These are phyloP conservation scores for Cubamyces sp. DNA, from an alignment of 768 basidiomycete genomes.

Conservation along the genomic window DNA sequence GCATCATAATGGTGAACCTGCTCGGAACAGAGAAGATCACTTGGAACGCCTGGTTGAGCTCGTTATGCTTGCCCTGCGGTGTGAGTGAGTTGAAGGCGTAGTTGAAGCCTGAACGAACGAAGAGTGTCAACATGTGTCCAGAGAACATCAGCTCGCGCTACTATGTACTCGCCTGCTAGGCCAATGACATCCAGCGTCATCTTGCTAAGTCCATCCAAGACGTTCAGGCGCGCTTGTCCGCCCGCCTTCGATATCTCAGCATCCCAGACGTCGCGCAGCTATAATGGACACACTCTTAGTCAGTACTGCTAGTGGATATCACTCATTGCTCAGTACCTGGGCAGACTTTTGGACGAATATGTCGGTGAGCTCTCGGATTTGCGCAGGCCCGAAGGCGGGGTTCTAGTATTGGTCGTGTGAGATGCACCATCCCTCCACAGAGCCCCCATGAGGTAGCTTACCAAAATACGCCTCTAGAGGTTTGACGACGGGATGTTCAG, in stretches of 20 bases:
- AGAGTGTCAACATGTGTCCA: not conserved
- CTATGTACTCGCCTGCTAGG: conserved; percentile 37
- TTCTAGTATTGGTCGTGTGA: conserved; percentile 46
- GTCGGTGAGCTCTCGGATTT: conserved; percentile 58
- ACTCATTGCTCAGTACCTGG: conserved; percentile 39
- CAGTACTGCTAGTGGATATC: not conserved
- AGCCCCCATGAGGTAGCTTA: no score
- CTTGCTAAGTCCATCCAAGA: conserved; percentile 38
- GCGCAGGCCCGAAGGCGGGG: conserved; percentile 64
- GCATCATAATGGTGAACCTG: not conserved
- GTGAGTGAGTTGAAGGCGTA: conserved; percentile 38
- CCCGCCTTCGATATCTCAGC: conserved; percentile 37
- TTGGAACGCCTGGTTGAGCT: conserved; percentile 37
- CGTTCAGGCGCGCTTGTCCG: conserved; percentile 33
- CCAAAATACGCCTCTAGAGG: conserved; percentile 34
- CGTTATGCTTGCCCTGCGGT: conserved; percentile 31
- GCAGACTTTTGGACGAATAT: conserved; percentile 61
- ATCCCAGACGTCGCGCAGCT: conserved; percentile 32
- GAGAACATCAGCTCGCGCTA: not conserved
- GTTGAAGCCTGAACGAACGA: conserved; percentile 34
- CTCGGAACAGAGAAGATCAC: conserved; percentile 27
- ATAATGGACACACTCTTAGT: not conserved
- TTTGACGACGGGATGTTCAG: no score
- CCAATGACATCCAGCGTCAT: conserved; percentile 48
- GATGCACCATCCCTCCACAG: no score